Evolutionary conservation across 2,329 filamentous ascomycete species (phyloP).

Genomic region (Chaetomium strumarium): DNA sequence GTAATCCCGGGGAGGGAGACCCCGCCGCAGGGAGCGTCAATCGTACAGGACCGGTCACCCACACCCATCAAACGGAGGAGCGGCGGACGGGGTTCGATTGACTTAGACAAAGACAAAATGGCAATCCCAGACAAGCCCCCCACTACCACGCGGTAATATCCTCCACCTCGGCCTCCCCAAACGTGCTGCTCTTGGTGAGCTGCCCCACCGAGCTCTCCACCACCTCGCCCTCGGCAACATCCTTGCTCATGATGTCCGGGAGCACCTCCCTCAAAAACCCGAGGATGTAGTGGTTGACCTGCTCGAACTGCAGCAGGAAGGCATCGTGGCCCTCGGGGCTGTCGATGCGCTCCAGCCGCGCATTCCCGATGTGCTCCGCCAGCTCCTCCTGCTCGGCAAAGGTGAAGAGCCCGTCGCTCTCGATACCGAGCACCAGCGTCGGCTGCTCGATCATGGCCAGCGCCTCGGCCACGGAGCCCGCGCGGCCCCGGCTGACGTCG

Average conservation of each 20-base stretch:
- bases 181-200: constrained; percentile 80
- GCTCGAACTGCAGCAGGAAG: constrained; percentile 93
- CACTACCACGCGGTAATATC: constrained; percentile 89
- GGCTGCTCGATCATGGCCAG: constrained; percentile 81
- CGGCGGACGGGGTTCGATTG: background rate
- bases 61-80: background rate
- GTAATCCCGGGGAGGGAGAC: too few species aligned
- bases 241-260: constrained; percentile 77
- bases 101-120: background rate
- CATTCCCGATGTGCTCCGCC: constrained; percentile 71
- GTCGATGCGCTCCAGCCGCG: constrained; percentile 78
- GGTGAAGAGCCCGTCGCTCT: constrained; percentile 92
- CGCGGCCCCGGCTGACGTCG: constrained; percentile 77
- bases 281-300: constrained; percentile 84
- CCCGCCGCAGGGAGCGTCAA: too few species aligned
- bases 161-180: constrained; percentile 92
- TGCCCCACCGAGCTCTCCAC: constrained; percentile 48
- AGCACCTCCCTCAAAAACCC: constrained; percentile 76
- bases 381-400: constrained; percentile 95
- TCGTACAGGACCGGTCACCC: too few species aligned
- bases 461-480: constrained; percentile 63
- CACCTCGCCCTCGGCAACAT: constrained; percentile 42
- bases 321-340: constrained; percentile 94
- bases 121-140: background rate
- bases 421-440: constrained; percentile 84